These are phyloP conservation scores for Acacia concinna DNA, from an alignment of 331 rosid genomes.

Conservation along the genomic window DNA sequence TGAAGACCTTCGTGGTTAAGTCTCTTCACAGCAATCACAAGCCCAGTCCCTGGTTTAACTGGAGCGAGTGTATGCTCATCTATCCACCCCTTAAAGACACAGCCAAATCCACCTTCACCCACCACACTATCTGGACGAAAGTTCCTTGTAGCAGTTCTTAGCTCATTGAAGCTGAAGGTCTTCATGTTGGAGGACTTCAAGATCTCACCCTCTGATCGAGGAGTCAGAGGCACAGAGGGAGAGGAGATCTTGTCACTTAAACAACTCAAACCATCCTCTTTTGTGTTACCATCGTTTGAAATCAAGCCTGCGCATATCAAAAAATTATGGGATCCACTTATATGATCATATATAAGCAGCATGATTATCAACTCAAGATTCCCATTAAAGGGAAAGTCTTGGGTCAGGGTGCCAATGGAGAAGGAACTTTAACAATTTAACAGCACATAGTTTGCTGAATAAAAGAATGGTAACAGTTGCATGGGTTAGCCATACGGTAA, in stretches of 20 bases:
- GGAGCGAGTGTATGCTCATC: constrained; percentile 70
- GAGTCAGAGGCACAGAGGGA: constrained; percentile 51
- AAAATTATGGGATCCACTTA: constrained; percentile 11
- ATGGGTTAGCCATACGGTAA: not conserved
- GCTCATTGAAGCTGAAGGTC: constrained; percentile 60
- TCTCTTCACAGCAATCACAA: constrained; percentile 83
- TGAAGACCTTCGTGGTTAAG: constrained; percentile 83
- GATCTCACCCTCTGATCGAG: constrained; percentile 77
- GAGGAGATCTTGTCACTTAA: constrained; percentile 47
- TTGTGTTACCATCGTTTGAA: constrained; percentile 42
- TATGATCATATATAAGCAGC: not conserved
- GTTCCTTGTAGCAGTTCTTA: constrained; percentile 82
- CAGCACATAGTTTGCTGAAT: not conserved
- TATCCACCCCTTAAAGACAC: constrained; percentile 87
- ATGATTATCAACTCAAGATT: not conserved
- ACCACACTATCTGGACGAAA: constrained; percentile 91
- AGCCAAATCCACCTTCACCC: constrained; percentile 91
- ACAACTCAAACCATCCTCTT: constrained; percentile 35
- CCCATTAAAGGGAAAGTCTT: not conserved
- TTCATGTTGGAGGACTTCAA: constrained; percentile 65
- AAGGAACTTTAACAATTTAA: not conserved
- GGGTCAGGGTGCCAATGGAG: not conserved
- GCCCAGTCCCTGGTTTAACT: constrained; percentile 75
- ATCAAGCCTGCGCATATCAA: constrained; percentile 38
- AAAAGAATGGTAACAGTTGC: not conserved